These are phyloP conservation scores for Hypomyces perniciosus DNA, from an alignment of 2,329 filamentous ascomycete species.

Conservation along the genomic window DNA sequence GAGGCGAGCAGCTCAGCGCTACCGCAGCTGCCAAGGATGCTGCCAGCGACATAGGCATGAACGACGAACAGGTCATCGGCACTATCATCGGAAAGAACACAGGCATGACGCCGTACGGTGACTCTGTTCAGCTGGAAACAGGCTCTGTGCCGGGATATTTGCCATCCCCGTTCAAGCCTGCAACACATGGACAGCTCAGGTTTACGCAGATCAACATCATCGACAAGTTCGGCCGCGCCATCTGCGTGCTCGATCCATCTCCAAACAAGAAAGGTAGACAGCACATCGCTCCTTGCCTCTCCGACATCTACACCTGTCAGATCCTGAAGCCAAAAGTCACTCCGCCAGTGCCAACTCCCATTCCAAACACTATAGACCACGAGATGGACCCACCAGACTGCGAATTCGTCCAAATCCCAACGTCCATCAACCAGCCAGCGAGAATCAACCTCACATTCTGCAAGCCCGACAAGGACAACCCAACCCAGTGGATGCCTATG, in stretches of 20 bases:
- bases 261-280: constrained; percentile 8
- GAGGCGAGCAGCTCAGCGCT: neutral
- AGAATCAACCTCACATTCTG: constrained; percentile 27
- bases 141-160: constrained; percentile 1
- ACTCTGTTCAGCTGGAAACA: constrained; percentile 22
- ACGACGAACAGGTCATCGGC: constrained; percentile 10
- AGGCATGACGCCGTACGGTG: constrained; percentile 28
- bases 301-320: neutral
- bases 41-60: constrained; percentile 17
- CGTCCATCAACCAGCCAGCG: constrained; percentile 32
- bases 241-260: constrained; percentile 27
- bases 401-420: constrained; percentile 33
- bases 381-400: constrained; percentile 12
- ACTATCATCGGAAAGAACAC: constrained; percentile 19
- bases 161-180: constrained; percentile 35
- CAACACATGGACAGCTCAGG: constrained; percentile 40
- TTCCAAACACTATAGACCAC: constrained; percentile 7
- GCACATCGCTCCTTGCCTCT: neutral
- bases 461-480: neutral
- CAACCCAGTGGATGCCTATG: constrained; percentile 9
- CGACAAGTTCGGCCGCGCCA: constrained; percentile 43
- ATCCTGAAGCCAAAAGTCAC: neutral
- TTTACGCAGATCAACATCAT: constrained; percentile 42
- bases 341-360: constrained; percentile 20
- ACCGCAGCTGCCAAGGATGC: neutral